These are phyloP conservation scores for Linnemannia exigua DNA, from an alignment of 192 early-diverging fungal species.

Conservation along the genomic window DNA sequence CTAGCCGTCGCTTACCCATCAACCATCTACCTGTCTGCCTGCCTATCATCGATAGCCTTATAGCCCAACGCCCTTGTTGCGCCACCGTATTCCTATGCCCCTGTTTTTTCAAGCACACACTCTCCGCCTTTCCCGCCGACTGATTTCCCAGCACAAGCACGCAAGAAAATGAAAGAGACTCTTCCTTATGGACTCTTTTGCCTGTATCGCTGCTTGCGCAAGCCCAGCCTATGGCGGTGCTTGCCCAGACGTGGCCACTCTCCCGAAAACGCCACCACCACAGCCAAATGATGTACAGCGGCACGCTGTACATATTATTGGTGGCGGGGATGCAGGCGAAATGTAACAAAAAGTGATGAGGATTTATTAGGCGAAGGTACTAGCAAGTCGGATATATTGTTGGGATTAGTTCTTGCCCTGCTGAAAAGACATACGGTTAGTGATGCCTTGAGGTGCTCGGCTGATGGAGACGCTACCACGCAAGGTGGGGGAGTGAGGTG, in stretches of 20 bases:
- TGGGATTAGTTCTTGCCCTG: neutral
- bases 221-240: neutral
- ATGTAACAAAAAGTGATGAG: too few relatives aligned
- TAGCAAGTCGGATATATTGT: neutral
- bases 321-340: neutral
- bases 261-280: neutral
- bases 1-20: too few relatives aligned
- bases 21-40: too few relatives aligned
- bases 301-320: neutral
- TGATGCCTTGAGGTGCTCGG: conserved; percentile 8
- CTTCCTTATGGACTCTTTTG: neutral
- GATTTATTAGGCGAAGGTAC: neutral
- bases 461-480: neutral
- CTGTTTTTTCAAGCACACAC: too few relatives aligned
- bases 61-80: too few relatives aligned
- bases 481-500: neutral
- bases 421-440: neutral
- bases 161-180: neutral
- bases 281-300: too few relatives aligned
- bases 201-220: neutral
- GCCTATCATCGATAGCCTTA: too few relatives aligned
- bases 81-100: too few relatives aligned
- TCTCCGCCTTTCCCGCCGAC: too few relatives aligned
- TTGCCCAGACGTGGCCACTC: neutral
- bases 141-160: neutral